Percentiles rank a stretch among this genome's conserved stretches.
Evolutionary conservation across 192 early-diverging fungal species (phyloP).

Genomic region (Backusella mclennaniae): DNA sequence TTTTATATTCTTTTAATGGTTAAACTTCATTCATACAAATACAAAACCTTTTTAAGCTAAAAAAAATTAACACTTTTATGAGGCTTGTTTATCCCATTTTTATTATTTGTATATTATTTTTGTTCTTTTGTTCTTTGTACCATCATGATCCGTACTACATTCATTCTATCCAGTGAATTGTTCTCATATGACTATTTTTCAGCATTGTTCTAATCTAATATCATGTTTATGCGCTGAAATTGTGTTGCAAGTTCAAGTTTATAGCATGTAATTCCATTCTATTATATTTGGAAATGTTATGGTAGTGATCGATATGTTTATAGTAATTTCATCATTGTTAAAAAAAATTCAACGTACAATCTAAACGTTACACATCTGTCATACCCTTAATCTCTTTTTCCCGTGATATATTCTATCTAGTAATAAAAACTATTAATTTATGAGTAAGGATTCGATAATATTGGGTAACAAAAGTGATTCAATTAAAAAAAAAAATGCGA

Average conservation of each 20-base stretch:
- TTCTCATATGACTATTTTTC: slow-evolving; percentile 6
- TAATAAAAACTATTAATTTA: slow-evolving; percentile 1
- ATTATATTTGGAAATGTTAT: not conserved
- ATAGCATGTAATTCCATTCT: not conserved
- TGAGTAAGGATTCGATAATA: not conserved
- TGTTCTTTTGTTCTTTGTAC: slow-evolving; percentile 1
- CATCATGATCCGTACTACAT: slow-evolving; percentile 2
- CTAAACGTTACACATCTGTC: not conserved
- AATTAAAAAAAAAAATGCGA: not conserved
- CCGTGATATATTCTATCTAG: not conserved
- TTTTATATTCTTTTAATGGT: not conserved
- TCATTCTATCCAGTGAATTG: slow-evolving; percentile 1
- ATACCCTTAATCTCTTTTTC: slow-evolving; percentile 4
- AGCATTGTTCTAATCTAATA: not conserved
- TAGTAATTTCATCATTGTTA: not conserved
- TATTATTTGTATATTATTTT: slow-evolving; percentile 1
- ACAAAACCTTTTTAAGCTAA: not conserved
- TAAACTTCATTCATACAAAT: not conserved
- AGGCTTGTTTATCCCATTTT: not conserved
- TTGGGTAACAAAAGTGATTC: not conserved
- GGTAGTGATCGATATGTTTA: not conserved
- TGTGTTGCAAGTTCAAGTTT: not conserved
- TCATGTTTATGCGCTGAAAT: not conserved
- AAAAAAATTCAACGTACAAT: not conserved
- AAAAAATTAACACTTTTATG: not conserved